Base-by-base conservation (phyloP, 768 basidiomycete genomes). In the Candolleomyces aberdarensis region DNA sequence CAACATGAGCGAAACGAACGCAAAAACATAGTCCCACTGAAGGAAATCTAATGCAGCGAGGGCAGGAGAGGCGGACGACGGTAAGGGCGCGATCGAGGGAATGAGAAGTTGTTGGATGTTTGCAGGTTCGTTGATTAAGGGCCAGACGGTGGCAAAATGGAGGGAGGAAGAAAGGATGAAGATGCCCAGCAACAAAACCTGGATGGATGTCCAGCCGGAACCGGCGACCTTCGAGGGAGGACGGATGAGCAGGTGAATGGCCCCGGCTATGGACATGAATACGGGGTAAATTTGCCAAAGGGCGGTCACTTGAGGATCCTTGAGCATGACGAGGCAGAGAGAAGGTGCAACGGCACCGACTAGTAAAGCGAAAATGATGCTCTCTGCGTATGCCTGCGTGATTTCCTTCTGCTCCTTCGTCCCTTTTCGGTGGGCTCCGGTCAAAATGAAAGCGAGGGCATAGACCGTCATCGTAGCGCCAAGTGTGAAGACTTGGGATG, bases 231-330 rank as follows among this genome's bases (percentile, higher is more conserved):
- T 61, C 3, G 72, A 69, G 6, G 72, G 58, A n/a, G 73, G 74
- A 22, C 81, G 76, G 56, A 81, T 63, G 44, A 76, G 44, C 15
- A 79, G 71, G 63, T 86, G 80, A 0, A 64, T 50, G 8, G 66
- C 64, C 31, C 76, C 70, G 1, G 79, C 77, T n/a, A 82, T 3
- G n/a, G 76, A 75, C 46, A 81, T 70, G 62, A 74, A 73, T n/a
- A 80, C 36, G 9, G 85, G 85, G 62, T 80, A 85, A 29, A 75
- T 62, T 62, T 85, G 84, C 85, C 85, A 86, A 36, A 80, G 70
- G 10, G 80, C 80, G 14, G 83, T 85, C 48, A 84, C 68, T 50
- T 63, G 63, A 0, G 80, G 74, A 55, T 79, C 78, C 26, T 71
- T 66, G 29, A 82, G 59, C 49, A 74, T 32, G 60, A 85, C 52